These are phyloP conservation scores for Gillenia trifoliata DNA, from an alignment of 306 rosid species.

Conservation along the genomic window DNA sequence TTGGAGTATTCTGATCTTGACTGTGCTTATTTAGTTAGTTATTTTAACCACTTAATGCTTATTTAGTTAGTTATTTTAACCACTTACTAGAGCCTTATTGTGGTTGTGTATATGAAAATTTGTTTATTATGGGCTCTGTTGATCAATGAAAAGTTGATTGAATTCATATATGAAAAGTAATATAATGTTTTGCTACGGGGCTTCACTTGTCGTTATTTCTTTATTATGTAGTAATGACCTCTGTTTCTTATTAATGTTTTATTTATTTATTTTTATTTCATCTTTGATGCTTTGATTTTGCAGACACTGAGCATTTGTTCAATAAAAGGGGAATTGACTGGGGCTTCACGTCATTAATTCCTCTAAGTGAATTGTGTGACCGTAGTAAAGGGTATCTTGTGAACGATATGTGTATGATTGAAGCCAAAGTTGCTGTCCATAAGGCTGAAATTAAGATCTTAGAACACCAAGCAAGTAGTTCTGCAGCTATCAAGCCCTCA, in stretches of 20 bases:
- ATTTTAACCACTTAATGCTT: too few species aligned
- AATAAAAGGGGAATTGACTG: background rate
- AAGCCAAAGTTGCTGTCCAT: background rate
- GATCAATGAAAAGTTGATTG: too few species aligned
- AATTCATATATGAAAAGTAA: too few species aligned
- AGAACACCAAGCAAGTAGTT: background rate
- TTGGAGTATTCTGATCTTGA: too few species aligned
- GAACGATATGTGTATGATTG: background rate
- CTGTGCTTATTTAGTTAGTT: too few species aligned
- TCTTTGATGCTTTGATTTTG: background rate
- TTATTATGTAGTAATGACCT: too few species aligned
- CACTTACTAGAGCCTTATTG: background rate
- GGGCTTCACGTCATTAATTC: slow-evolving; percentile 2
- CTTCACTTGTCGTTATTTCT: too few species aligned
- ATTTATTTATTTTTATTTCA: background rate
- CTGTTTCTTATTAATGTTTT: too few species aligned
- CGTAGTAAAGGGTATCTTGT: slow-evolving; percentile 9
- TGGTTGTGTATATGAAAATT: background rate
- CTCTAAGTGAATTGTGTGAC: background rate
- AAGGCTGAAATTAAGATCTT: background rate
- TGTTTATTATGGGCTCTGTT: too few species aligned
- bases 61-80: background rate
- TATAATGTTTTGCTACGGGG: too few species aligned
- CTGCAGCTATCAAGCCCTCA: background rate
- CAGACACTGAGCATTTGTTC: slow-evolving; percentile 4